Percentiles rank a stretch among this genome's conserved stretches.
Evolutionary conservation across 2,329 filamentous ascomycete genomes (phyloP).

Genomic region (Aspergillus sp.): DNA sequence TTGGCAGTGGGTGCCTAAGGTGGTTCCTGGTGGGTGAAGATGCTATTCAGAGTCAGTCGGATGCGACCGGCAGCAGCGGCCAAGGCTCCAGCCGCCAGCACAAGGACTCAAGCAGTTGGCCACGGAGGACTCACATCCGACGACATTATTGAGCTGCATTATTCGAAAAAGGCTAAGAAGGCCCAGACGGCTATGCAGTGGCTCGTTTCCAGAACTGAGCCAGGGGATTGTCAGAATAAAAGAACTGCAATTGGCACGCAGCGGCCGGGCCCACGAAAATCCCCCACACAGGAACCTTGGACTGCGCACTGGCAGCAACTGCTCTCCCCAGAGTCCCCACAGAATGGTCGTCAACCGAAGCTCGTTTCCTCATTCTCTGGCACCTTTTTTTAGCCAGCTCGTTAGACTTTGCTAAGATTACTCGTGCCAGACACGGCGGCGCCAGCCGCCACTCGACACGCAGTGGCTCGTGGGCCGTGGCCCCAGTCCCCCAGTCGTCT

Average conservation of each 20-base stretch:
- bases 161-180: background rate
- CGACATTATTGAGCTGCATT: background rate
- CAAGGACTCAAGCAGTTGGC: background rate
- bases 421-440: conserved; percentile 12
- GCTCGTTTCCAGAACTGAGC: conserved; percentile 2
- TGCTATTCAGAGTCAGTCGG: too few species aligned
- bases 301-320: conserved; percentile 10
- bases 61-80: background rate
- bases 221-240: background rate
- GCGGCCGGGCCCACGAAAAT: conserved; percentile 20
- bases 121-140: conserved; percentile 3
- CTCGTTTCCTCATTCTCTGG: background rate
- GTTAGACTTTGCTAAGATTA: background rate
- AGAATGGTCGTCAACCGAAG: conserved; percentile 8
- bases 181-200: background rate
- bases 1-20: background rate
- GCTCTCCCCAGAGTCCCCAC: conserved; percentile 23
- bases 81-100: background rate
- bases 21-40: too few species aligned
- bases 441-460: conserved; percentile 18
- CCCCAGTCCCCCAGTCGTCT: background rate
- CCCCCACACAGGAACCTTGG: conserved; percentile 18
- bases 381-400: conserved; percentile 3
- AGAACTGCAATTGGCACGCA: conserved; percentile 12
- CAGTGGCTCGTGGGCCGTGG: conserved; percentile 1